Base-by-base conservation (phyloP, 1,139 yeast species). In the Kazachstania sp. region DNA sequence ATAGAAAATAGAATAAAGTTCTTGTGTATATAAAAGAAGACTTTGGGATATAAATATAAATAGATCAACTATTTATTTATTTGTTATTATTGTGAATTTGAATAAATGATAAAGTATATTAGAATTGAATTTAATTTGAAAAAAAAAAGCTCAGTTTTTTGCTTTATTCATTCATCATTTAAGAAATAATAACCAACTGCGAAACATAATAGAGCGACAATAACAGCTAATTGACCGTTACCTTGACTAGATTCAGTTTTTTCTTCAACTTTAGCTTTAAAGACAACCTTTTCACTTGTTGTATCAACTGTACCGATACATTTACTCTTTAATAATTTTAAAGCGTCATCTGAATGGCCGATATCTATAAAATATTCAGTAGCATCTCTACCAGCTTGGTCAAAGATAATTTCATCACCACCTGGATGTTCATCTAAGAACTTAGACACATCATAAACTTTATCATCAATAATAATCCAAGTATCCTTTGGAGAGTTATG, bases 351-450 rank as follows among this genome's bases (percentile, higher is more conserved):
- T 37, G 97, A 88, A 70, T 92, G 99, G 38, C 98, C 98, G 63
- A 92, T 90, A 65, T 92, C 98, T 59, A 86, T 88, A 64, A 92
- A 92, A 35, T 95, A 90, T 57, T 82, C 92, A 42, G 98, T 90
- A 50, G 96, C 95, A 67, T 94, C 98, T 49, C 74, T 73, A 56
- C 98, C 98, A 51, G 92, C 97, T 59, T 81, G 78, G 64, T 94
- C 98, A 48, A 84, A 71, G 58, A 92, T 76, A 44, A 92, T 96
- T 69, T 94, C 98, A 69, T 88, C 97, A 64, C 99, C 99, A 73
- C 99, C 99, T 52, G 95, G 95, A 71, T 92, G 99, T 72, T 92
- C 97, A 62, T 90, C 97, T 52, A 90, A 69, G 69, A 90, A 92
- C 55, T 73, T 71, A 48, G 95, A 71, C 52, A 86, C 80, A 67